Conservation (phyloP, 2,329 filamentous ascomycete genomes). For the Xylariaceae sp. region DNA sequence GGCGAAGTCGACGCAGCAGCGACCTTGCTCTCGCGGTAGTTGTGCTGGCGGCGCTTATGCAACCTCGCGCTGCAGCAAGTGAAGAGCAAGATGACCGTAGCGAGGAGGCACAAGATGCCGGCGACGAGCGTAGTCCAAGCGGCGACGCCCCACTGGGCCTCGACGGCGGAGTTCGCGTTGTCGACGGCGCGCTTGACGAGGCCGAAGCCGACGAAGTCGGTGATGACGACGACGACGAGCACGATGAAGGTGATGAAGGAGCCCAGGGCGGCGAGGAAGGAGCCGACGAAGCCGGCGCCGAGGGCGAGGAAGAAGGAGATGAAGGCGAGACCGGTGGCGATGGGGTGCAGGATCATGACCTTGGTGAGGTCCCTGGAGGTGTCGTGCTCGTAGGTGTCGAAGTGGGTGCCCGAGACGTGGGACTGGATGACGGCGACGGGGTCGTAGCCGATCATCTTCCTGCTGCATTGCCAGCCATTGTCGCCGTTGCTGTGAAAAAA, state of each 20-base stretch:
- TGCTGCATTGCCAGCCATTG: constrained; percentile 23
- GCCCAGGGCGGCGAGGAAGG: constrained; percentile 36
- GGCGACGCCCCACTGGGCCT: constrained; percentile 49
- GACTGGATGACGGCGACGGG: constrained; percentile 20
- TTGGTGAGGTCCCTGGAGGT: constrained; percentile 38
- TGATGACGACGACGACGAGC: constrained; percentile 39
- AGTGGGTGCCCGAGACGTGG: constrained; percentile 22
- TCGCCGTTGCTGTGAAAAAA: constrained; percentile 18
- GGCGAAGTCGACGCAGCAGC: background rate
- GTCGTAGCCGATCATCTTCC: constrained; percentile 26
- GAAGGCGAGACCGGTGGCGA: constrained; percentile 35
- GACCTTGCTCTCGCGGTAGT: constrained; percentile 13
- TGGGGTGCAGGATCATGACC: constrained; percentile 41
- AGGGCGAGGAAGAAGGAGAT: constrained; percentile 43
- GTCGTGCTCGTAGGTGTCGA: constrained; percentile 34
- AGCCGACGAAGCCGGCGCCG: constrained; percentile 40
- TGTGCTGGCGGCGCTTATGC: constrained; percentile 34
- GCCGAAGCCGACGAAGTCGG: constrained; percentile 42
- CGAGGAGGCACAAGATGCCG: constrained; percentile 52
- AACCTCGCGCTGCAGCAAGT: constrained; percentile 55
- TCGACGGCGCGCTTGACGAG: constrained; percentile 30
- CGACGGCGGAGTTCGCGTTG: constrained; percentile 15
- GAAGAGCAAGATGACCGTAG: constrained; percentile 54
- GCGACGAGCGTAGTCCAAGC: constrained; percentile 58
- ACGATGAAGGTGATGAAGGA: constrained; percentile 40